Evolutionary conservation across 139 green algal genomes (phyloP).

Genomic region (Axilococcus clingmanii): DNA sequence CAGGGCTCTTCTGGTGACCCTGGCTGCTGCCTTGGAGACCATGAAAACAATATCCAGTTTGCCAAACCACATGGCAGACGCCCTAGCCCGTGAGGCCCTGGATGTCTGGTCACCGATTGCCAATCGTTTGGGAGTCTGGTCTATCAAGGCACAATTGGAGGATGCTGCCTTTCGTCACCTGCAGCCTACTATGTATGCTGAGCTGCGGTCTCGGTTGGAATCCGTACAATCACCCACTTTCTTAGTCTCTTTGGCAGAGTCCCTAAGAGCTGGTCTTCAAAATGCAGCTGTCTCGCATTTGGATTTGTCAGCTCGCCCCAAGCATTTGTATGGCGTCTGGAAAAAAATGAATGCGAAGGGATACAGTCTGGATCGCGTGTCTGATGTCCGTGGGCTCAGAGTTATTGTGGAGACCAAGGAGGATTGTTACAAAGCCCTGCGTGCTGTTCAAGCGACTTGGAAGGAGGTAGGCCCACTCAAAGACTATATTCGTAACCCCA

Average conservation of each 20-base stretch:
- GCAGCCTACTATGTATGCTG: constrained; percentile 33
- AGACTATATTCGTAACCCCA: constrained; percentile 84
- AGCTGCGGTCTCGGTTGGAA: constrained; percentile 11
- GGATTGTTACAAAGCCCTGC: constrained; percentile 79
- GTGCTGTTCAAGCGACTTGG: constrained; percentile 50
- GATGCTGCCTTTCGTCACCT: constrained; percentile 72
- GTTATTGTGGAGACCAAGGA: constrained; percentile 73
- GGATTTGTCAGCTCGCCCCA: constrained; percentile 80
- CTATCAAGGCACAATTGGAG: constrained; percentile 85
- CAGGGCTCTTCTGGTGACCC: constrained; percentile 69
- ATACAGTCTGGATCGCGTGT: constrained; percentile 44
- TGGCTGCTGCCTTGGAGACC: constrained; percentile 69
- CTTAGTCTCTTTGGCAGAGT: constrained; percentile 13
- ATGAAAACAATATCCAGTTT: constrained; percentile 51
- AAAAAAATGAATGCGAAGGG: constrained; percentile 71
- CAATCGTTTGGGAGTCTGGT: constrained; percentile 82
- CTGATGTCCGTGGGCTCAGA: constrained; percentile 75
- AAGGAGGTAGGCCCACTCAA: constrained; percentile 45
- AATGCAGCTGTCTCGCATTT: constrained; percentile 23
- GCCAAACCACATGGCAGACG: not conserved
- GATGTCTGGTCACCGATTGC: constrained; percentile 77
- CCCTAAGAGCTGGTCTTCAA: constrained; percentile 31
- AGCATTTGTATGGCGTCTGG: constrained; percentile 85
- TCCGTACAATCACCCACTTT: constrained; percentile 9
- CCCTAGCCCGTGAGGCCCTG: constrained; percentile 49